Evolutionary conservation across 805 yeast genomes (phyloP), one percentile per base, ranked within the genome.

Genomic region (Barnettozyma vustinii): DNA sequence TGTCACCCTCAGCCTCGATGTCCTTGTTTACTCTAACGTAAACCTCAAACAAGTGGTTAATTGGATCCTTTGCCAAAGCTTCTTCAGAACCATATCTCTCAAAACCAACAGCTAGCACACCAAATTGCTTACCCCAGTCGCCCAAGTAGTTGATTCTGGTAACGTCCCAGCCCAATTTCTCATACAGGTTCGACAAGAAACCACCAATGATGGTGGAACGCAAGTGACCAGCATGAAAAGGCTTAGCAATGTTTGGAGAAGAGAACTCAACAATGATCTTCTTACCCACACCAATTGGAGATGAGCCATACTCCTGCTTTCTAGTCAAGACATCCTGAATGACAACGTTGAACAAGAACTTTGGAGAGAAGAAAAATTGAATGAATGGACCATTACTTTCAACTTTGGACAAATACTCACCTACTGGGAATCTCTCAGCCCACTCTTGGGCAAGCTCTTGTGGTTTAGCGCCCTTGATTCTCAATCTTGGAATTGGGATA

Each of bases 61-160:
- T 91, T 50, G 99, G 97, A 66, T 94, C 94, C 42, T 63, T 60
- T 48, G 73, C 73, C 55, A 94, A 76, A 46, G 72, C 71, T 61
- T 83, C 87, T 65, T 85, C 96, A 53, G 76, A 69, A 44, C 99
- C 99, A 64, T 86, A 94, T 62, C 79, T 81, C 49, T 81, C 79
- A 68, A 84, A 94, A 42, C 97, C 99, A 53, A 94, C 85, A 23
- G 98, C 99, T 58, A 94, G 76, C 42, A 94, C 68, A 69, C 99
- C 99, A 63, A 92, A 94, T 74, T 94, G 99, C 71, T 94, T 94
- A 50, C 99, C 99, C 99, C 99, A 94, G 71, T 94, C 99, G 62
- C 99, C 99, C 57, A 94, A 76, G 70, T 94, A 94, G 75, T 94
- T 94, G 74, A 92, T 77, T 71, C 97, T 81, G 57, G 78, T 71